Evolutionary conservation across 805 yeast species (phyloP).

Genomic region (Lipomyces spencermartinsiae): DNA sequence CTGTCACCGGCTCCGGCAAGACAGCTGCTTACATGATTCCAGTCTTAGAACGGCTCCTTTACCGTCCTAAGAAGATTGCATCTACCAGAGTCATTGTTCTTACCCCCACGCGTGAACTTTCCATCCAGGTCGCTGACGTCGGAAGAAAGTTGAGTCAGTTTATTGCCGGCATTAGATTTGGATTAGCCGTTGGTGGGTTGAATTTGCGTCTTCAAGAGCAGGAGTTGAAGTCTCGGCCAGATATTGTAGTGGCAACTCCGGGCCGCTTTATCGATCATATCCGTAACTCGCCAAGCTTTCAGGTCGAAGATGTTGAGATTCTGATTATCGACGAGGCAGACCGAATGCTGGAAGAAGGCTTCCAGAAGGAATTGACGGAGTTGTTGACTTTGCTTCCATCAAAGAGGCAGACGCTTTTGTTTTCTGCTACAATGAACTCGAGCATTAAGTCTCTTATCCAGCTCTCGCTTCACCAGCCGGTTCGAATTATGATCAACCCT

Average conservation of each 20-base stretch:
- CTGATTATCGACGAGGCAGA: slow-evolving; percentile 97
- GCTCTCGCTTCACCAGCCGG: slow-evolving; percentile 87
- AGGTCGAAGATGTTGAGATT: slow-evolving; percentile 89
- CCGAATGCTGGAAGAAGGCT: slow-evolving; percentile 99
- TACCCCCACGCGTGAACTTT: slow-evolving; percentile 97
- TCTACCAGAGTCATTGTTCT: slow-evolving; percentile 89
- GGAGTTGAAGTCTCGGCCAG: slow-evolving; percentile 89
- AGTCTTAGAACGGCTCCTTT: slow-evolving; percentile 86
- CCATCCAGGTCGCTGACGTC: slow-evolving; percentile 94
- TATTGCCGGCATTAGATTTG: slow-evolving; percentile 79
- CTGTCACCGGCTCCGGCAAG: slow-evolving; percentile 99
- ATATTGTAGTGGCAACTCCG: slow-evolving; percentile 96
- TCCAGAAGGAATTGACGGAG: slow-evolving; percentile 92
- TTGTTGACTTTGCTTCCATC: slow-evolving; percentile 85
- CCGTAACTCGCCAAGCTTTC: slow-evolving; percentile 90
- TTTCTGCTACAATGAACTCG: slow-evolving; percentile 98
- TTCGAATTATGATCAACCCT: slow-evolving; percentile 93
- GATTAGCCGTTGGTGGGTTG: slow-evolving; percentile 97
- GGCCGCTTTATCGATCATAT: slow-evolving; percentile 98
- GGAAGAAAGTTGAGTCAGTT: slow-evolving; percentile 83
- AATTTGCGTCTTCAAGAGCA: slow-evolving; percentile 95
- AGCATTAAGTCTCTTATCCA: slow-evolving; percentile 86
- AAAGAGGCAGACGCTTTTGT: slow-evolving; percentile 90
- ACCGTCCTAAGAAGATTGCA: slow-evolving; percentile 83
- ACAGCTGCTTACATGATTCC: slow-evolving; percentile 99